These are phyloP conservation scores for Umbilicus rupestris DNA, from an alignment of 164 flowering plant genomes.

Conservation along the genomic window DNA sequence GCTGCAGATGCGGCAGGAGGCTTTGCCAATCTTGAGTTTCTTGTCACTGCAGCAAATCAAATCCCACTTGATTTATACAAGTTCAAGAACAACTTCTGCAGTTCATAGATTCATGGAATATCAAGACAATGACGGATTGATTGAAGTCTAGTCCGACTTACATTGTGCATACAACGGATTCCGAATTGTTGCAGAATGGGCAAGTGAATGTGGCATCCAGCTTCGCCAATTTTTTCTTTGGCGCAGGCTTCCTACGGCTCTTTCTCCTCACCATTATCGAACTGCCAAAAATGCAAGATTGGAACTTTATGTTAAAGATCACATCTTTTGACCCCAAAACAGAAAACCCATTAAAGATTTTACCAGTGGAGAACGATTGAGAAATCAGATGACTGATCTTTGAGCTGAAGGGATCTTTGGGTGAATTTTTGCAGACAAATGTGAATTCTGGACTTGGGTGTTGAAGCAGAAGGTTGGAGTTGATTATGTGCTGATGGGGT, in stretches of 20 bases:
- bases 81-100: too few species aligned
- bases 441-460: too few species aligned
- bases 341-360: too few species aligned
- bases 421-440: too few species aligned
- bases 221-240: background rate
- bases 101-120: too few species aligned
- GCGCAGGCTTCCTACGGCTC: background rate
- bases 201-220: background rate
- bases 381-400: too few species aligned
- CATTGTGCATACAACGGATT: background rate
- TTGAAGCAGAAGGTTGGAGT: too few species aligned
- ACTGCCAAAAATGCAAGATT: background rate
- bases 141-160: background rate
- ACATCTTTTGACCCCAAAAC: too few species aligned
- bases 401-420: too few species aligned
- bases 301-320: background rate
- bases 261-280: background rate
- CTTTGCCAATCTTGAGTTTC: background rate
- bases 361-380: too few species aligned
- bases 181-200: conserved; percentile 3
- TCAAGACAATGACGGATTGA: background rate
- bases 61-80: too few species aligned
- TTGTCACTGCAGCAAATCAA: background rate
- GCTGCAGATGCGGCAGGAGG: background rate
- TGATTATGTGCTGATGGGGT: too few species aligned